These are phyloP conservation scores for Aspergillus sp. DNA, from an alignment of 2,329 filamentous ascomycete species.

Conservation along the genomic window DNA sequence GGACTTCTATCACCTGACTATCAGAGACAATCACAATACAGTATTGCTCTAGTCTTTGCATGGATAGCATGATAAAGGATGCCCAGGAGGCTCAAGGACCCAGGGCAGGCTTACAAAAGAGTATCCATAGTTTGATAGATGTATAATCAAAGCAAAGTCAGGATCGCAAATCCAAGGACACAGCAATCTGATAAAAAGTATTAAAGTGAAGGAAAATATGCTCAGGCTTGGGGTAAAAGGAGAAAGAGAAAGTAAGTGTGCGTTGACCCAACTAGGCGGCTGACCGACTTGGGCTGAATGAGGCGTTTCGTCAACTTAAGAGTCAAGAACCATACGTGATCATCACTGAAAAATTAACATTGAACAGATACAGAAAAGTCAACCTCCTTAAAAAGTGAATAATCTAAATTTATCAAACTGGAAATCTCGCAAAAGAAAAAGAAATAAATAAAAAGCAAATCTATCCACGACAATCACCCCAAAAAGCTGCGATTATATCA, in stretches of 20 bases:
- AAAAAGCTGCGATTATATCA: constrained; percentile 8
- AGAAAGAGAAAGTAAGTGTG: too few species aligned
- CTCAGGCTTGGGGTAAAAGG: too few species aligned
- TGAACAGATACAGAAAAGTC: background rate
- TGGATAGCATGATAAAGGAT: background rate
- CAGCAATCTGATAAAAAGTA: background rate
- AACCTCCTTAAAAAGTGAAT: too few species aligned
- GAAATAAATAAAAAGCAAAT: constrained; percentile 4
- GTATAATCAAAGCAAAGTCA: background rate
- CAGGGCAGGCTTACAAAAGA: constrained; percentile 37
- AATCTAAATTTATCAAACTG: background rate
- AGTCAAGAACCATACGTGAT: background rate
- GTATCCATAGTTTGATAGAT: constrained; percentile 40
- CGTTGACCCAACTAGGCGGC: too few species aligned
- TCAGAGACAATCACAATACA: too few species aligned
- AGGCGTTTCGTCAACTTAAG: background rate
- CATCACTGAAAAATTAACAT: background rate
- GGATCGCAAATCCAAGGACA: background rate
- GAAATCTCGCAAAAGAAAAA: background rate
- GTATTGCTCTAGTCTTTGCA: too few species aligned
- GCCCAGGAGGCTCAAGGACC: background rate
- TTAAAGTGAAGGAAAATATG: too few species aligned
- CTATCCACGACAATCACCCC: constrained; percentile 1
- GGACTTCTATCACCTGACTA: too few species aligned
- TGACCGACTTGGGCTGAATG: too few species aligned